Conservation (phyloP, 2,329 filamentous ascomycete genomes). For the Aspergillus sp. region DNA sequence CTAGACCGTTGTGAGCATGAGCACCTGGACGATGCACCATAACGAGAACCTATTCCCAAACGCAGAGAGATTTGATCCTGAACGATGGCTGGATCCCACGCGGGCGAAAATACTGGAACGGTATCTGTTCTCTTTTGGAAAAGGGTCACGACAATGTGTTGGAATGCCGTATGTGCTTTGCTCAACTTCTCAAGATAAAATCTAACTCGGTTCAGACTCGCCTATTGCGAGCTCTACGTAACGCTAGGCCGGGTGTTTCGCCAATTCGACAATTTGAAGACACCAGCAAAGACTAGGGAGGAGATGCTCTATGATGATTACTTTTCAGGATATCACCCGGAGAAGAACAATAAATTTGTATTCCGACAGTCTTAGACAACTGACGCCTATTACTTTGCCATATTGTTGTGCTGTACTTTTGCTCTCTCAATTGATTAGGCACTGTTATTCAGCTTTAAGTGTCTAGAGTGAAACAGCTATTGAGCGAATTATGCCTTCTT, state of each 20-base stretch:
- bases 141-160: slow-evolving; percentile 34
- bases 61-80: slow-evolving; percentile 35
- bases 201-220: slow-evolving; percentile 21
- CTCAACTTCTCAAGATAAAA: not conserved
- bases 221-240: slow-evolving; percentile 37
- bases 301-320: slow-evolving; percentile 33
- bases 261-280: slow-evolving; percentile 26
- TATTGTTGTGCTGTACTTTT: not conserved
- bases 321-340: slow-evolving; percentile 26
- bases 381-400: not conserved
- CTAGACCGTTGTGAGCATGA: slow-evolving; percentile 33
- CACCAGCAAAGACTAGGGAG: slow-evolving; percentile 15
- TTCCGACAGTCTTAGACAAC: slow-evolving; percentile 10
- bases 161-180: slow-evolving; percentile 31
- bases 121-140: slow-evolving; percentile 40
- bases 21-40: slow-evolving; percentile 34
- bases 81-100: slow-evolving; percentile 32
- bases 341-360: slow-evolving; percentile 21
- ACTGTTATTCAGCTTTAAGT: not conserved
- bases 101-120: slow-evolving; percentile 22
- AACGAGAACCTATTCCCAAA: slow-evolving; percentile 34
- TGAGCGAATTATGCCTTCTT: not conserved
- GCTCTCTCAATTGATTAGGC: not conserved
- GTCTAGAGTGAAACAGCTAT: not conserved
- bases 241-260: slow-evolving; percentile 32